phyloP scores from a whole-genome alignment of 1,284 basidiomycete genomes.

The Waitea zeae region DNA sequence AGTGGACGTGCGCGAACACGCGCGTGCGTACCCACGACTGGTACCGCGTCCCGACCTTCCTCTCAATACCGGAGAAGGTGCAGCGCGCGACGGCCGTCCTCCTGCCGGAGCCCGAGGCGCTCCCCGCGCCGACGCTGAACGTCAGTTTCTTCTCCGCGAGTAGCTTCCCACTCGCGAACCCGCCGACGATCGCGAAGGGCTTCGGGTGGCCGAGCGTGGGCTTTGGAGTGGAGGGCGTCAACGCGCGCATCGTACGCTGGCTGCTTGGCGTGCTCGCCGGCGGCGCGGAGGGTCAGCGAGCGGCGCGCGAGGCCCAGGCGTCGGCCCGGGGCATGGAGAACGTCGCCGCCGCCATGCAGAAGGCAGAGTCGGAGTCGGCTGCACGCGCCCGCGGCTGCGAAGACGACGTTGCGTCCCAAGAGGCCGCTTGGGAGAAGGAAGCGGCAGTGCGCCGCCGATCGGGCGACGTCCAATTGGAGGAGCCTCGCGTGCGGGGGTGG shows the following conservation, averaged over 20 bases:
- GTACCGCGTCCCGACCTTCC: slow-evolving; percentile 63
- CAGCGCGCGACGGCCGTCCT: slow-evolving; percentile 35
- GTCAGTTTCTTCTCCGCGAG: slow-evolving; percentile 71
- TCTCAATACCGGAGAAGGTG: slow-evolving; percentile 67
- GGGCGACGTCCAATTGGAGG: slow-evolving; percentile 5
- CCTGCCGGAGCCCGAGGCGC: slow-evolving; percentile 19
- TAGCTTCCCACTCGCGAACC: slow-evolving; percentile 63
- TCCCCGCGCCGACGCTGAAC: slow-evolving; percentile 29
- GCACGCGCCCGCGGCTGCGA: too few relatives aligned
- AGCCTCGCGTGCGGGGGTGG: slow-evolving; percentile 46
- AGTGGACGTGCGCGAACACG: slow-evolving; percentile 55
- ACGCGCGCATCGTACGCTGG: slow-evolving; percentile 55
- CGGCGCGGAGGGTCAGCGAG: too few relatives aligned
- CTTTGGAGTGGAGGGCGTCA: slow-evolving; percentile 70
- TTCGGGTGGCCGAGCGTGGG: slow-evolving; percentile 62
- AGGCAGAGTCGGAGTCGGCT: too few relatives aligned
- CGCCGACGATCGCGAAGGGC: slow-evolving; percentile 58
- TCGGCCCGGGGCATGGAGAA: background rate
- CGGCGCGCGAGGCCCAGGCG: too few relatives aligned
- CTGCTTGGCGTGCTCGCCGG: slow-evolving; percentile 32
- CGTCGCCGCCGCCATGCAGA: background rate
- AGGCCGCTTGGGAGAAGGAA: background rate
- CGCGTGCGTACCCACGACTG: slow-evolving; percentile 68
- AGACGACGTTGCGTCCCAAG: too few relatives aligned
- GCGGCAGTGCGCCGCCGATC: background rate